These are phyloP conservation scores for Plantago lanceolata DNA, from an alignment of 305 asterid species.

Conservation along the genomic window DNA sequence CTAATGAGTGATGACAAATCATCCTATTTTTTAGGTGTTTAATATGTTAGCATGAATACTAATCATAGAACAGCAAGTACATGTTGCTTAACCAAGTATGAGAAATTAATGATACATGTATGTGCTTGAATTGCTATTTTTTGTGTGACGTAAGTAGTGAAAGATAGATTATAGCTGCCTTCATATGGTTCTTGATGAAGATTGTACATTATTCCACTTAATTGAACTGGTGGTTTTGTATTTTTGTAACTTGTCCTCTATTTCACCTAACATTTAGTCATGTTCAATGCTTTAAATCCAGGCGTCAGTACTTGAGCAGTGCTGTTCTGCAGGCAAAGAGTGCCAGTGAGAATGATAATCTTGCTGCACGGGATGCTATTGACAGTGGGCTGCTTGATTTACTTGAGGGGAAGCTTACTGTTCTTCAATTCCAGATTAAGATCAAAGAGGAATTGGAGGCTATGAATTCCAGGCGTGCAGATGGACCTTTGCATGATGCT, in stretches of 20 bases:
- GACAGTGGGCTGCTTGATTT: constrained; percentile 89
- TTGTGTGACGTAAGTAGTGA: background rate
- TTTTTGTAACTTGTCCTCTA: background rate
- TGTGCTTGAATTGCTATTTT: background rate
- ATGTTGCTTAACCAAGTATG: background rate
- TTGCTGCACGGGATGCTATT: constrained; percentile 51
- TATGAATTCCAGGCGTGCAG: constrained; percentile 44
- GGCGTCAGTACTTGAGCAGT: constrained; percentile 93
- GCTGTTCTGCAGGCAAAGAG: constrained; percentile 97
- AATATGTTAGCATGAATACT: constrained; percentile 19
- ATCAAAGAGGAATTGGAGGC: constrained; percentile 80
- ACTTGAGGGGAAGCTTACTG: constrained; percentile 96
- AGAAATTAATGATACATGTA: background rate
- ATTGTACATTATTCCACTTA: background rate
- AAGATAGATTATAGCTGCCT: background rate
- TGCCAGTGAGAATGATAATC: constrained; percentile 53
- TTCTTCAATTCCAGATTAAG: constrained; percentile 88
- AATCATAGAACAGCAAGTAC: background rate
- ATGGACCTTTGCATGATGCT: constrained; percentile 38
- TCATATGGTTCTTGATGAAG: too few relatives aligned
- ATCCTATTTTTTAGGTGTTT: constrained; percentile 2
- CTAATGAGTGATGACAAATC: constrained; percentile 23
- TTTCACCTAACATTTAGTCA: constrained; percentile 22
- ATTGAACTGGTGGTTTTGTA: background rate
- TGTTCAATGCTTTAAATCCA: constrained; percentile 37